Evolutionary conservation across 108 stramenopile species (phyloP).

Genomic region (Cyclostephanos invisitatus): DNA sequence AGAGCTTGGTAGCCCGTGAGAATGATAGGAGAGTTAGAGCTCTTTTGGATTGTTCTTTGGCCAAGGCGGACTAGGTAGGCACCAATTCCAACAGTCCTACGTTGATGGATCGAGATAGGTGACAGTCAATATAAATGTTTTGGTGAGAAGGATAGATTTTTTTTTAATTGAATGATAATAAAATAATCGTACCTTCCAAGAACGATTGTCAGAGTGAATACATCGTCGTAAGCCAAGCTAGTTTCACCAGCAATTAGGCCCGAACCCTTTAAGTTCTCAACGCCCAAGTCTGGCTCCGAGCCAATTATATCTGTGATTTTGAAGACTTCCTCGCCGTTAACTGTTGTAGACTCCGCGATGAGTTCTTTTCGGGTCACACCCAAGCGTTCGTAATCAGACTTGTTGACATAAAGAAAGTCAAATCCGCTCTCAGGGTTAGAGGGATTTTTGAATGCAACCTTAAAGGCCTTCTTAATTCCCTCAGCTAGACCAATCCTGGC

Average conservation of each 20-base stretch:
- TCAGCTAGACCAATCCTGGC: conserved; percentile 98
- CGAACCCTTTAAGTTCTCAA: conserved; percentile 98
- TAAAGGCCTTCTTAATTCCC: conserved; percentile 90
- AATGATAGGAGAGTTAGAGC: conserved; percentile 91
- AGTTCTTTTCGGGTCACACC: conserved; percentile 44
- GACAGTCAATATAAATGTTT: neutral
- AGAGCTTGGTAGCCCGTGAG: conserved; percentile 98
- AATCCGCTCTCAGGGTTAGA: conserved; percentile 94
- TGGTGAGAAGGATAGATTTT: neutral
- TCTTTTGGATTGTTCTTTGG: conserved; percentile 98
- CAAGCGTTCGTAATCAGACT: conserved; percentile 82
- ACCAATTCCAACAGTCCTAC: conserved; percentile 97
- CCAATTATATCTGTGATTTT: conserved; percentile 94
- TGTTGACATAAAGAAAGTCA: conserved; percentile 92
- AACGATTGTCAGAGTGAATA: conserved; percentile 97
- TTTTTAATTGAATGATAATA: neutral
- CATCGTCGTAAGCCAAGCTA: conserved; percentile 92
- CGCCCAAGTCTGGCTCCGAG: conserved; percentile 95
- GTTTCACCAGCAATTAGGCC: conserved; percentile 99
- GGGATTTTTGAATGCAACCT: conserved; percentile 95
- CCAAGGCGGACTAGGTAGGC: conserved; percentile 99
- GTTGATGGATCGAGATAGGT: neutral
- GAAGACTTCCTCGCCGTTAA: conserved; percentile 65
- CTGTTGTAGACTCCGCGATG: conserved; percentile 53
- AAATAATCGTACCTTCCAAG: conserved; percentile 61